A percentile compares a stretch with the other conserved stretches of the same genome.
Conservation (phyloP, 306 rosid genomes). For the Begonia fuchsioides region DNA sequence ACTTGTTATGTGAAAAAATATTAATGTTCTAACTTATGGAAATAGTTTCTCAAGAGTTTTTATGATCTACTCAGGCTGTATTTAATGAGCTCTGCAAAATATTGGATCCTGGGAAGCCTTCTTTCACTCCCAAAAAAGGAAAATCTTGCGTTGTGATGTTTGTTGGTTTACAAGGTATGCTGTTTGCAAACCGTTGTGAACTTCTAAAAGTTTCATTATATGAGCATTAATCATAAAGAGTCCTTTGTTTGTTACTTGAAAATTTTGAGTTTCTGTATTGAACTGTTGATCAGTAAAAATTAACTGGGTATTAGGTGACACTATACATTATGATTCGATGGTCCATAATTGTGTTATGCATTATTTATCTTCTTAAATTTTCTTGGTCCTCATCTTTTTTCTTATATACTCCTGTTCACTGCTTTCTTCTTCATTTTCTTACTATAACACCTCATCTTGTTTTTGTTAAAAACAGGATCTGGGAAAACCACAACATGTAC, state of each 20-base stretch:
- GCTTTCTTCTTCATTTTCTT: not conserved
- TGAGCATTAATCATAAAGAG: not conserved
- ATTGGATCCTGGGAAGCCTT: slow-evolving; percentile 77
- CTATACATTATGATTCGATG: not conserved
- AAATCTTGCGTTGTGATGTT: slow-evolving; percentile 82
- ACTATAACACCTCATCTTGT: not conserved
- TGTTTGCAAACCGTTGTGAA: slow-evolving; percentile 7
- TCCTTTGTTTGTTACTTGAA: not conserved
- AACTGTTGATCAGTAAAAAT: too few species aligned
- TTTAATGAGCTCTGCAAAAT: slow-evolving; percentile 81
- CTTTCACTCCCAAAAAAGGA: slow-evolving; percentile 71
- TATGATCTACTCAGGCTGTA: slow-evolving; percentile 41
- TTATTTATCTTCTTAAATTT: not conserved
- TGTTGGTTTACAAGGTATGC: slow-evolving; percentile 73
- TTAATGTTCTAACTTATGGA: slow-evolving; percentile 1
- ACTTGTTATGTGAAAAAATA: not conserved
- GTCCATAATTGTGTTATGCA: not conserved
- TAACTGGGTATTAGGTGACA: too few species aligned
- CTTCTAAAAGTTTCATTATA: not conserved
- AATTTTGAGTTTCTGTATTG: too few species aligned
- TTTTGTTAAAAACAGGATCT: slow-evolving; percentile 39
- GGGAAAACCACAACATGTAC: slow-evolving; percentile 92
- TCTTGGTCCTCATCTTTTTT: not conserved
- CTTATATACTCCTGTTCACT: not conserved
- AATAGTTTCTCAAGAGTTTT: slow-evolving; percentile 5